A percentile compares a stretch with the other conserved stretches of the same genome.
These are phyloP conservation scores for Lathyrus sativus DNA, from an alignment of 306 rosid genomes.

Conservation along the genomic window DNA sequence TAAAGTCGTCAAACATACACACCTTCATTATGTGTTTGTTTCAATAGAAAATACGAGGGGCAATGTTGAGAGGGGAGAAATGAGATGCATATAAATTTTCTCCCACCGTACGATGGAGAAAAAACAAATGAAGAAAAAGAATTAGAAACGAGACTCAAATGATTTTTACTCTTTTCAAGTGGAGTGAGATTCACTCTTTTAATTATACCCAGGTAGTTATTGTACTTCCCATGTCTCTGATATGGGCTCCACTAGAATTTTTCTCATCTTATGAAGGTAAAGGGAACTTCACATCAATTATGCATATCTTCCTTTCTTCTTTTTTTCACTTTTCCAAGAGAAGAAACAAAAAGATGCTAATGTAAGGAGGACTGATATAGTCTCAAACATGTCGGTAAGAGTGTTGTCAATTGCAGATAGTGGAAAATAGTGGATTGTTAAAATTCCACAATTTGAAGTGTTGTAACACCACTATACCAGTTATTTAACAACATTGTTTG, in stretches of 20 bases:
- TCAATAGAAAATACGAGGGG: neutral
- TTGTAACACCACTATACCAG: too few species aligned
- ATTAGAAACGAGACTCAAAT: neutral
- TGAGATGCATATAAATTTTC: conserved; percentile 1
- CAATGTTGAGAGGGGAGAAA: neutral
- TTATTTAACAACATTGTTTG: neutral
- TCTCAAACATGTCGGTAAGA: too few species aligned
- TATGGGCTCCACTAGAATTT: neutral
- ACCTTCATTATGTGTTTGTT: neutral
- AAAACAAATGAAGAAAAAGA: neutral
- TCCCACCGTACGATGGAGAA: neutral
- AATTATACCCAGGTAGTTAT: neutral
- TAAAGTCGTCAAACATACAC: conserved; percentile 4
- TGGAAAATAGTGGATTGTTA: too few species aligned
- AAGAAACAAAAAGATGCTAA: neutral
- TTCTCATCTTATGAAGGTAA: neutral
- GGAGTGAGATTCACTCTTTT: neutral
- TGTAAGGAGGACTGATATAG: too few species aligned
- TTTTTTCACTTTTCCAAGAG: neutral
- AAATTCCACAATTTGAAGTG: too few species aligned
- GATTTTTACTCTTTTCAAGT: neutral
- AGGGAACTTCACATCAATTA: too few species aligned
- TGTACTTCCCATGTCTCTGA: neutral
- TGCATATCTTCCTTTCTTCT: too few species aligned
- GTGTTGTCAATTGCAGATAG: too few species aligned